Conservation (phyloP, 2,329 filamentous ascomycete species). For the Botrytis fabae region DNA sequence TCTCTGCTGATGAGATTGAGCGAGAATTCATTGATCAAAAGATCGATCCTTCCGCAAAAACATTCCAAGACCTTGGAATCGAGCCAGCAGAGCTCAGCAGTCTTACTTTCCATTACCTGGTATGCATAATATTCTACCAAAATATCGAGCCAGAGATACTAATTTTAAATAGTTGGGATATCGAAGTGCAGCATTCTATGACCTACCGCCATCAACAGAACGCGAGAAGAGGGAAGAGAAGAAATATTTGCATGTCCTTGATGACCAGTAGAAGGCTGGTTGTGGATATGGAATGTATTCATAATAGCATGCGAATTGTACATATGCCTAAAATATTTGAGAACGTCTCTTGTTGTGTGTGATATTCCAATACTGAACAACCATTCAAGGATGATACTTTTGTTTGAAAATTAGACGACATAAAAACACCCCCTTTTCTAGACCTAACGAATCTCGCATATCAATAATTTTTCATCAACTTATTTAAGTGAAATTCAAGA, state of each 20-base stretch:
- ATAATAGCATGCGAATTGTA: conserved; percentile 40
- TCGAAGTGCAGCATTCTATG: conserved; percentile 84
- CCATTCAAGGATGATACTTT: background rate
- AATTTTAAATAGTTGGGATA: conserved; percentile 69
- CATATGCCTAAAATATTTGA: conserved; percentile 37
- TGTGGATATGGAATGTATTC: conserved; percentile 16
- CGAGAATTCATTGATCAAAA: conserved; percentile 89
- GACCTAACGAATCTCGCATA: background rate
- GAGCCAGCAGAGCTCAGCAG: conserved; percentile 83
- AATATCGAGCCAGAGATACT: background rate
- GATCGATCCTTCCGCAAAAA: conserved; percentile 90
- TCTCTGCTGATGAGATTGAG: conserved; percentile 83
- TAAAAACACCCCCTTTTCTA: background rate
- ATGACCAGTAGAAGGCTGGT: conserved; percentile 66
- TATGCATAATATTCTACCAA: conserved; percentile 45
- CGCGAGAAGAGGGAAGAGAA: conserved; percentile 92
- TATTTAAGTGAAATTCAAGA: background rate
- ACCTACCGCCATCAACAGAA: conserved; percentile 91
- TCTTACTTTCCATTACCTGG: conserved; percentile 91
- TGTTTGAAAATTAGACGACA: background rate
- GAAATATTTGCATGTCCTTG: conserved; percentile 93
- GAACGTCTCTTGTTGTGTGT: conserved; percentile 5
- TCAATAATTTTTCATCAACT: background rate
- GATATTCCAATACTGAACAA: background rate
- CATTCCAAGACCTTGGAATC: conserved; percentile 90